Evolutionary conservation across 164 flowering plant species (phyloP), one percentile per base, ranked within the genome.

Genomic region (Malania oleifera): DNA sequence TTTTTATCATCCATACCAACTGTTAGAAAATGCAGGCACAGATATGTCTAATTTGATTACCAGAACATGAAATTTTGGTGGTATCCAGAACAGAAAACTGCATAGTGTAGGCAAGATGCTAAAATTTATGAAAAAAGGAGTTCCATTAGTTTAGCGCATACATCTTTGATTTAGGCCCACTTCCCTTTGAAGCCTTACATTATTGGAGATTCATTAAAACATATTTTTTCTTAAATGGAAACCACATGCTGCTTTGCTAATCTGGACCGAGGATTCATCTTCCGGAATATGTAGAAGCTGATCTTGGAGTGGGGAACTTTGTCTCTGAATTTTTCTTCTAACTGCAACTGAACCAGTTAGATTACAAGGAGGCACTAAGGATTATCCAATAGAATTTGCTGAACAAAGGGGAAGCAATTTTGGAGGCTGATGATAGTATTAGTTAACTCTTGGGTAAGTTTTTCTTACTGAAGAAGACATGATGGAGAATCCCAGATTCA

Each of bases 401-500:
- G 41, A 59, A 38, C 23, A 24, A 43, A 44, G 70, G n/a, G 35
- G 44, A 45, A 24, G 31, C 23, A 47, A 57, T 44, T 8, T 17
- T 48, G 56, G 31, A 61, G 13, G 26, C 47, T 22, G 31, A 59
- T 52, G 59, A 48, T 29, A 43, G 41, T 38, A 27, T 40, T 40
- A 31, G 19, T 27, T 28, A 26, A 35, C 2, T 20, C 64, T 65
- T 60, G 34, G 63, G 56, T 65, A 48, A 60, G 71, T 65, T 63
- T 64, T 65, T 45, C 34, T 65, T 52, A 9, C 54, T 59, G 12
- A 64, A 58, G 69, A 58, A 61, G 62, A 66, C 40, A 34, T 53
- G 64, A 61, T 65, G 64, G 70, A 52, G 69, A 63, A 54, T 19
- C 47, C 24, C 60, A 7, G 58, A 51, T 53, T 63, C 56, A 75